Evolutionary conservation across 257 asterid genomes (phyloP).

Genomic region (Dorcoceras hygrometricum): DNA sequence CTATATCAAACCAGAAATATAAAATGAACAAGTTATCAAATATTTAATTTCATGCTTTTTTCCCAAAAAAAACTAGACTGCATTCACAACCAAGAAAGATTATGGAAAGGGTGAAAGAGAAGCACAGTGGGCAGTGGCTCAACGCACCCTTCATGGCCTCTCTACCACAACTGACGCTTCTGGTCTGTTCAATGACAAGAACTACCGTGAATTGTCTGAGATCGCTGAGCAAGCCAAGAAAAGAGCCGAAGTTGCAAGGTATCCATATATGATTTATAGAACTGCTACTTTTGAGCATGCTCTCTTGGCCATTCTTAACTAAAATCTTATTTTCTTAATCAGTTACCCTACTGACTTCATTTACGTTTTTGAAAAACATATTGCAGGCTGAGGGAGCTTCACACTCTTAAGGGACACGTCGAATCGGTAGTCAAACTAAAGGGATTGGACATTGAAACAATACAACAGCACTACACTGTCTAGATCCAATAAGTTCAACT

Average conservation of each 20-base stretch:
- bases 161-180: slow-evolving; percentile 23
- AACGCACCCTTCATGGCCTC: slow-evolving; percentile 53
- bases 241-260: slow-evolving; percentile 54
- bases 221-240: slow-evolving; percentile 53
- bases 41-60: neutral
- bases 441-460: slow-evolving; percentile 43
- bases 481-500: neutral
- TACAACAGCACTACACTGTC: slow-evolving; percentile 44
- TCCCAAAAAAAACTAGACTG: slow-evolving; percentile 27
- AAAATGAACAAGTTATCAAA: neutral
- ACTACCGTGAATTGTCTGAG: slow-evolving; percentile 43
- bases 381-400: slow-evolving; percentile 37
- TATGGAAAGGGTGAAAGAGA: slow-evolving; percentile 48
- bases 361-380: slow-evolving; percentile 3
- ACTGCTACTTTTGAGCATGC: neutral
- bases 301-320: neutral
- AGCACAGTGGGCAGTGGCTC: slow-evolving; percentile 58
- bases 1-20: neutral
- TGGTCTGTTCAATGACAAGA: slow-evolving; percentile 27
- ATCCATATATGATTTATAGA: neutral
- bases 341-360: neutral
- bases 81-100: slow-evolving; percentile 53
- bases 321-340: neutral
- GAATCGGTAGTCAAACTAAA: slow-evolving; percentile 44
- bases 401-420: slow-evolving; percentile 46